phyloP scores from a whole-genome alignment of 1,284 basidiomycete species.

The Apiotrichum akiyoshidainum region DNA sequence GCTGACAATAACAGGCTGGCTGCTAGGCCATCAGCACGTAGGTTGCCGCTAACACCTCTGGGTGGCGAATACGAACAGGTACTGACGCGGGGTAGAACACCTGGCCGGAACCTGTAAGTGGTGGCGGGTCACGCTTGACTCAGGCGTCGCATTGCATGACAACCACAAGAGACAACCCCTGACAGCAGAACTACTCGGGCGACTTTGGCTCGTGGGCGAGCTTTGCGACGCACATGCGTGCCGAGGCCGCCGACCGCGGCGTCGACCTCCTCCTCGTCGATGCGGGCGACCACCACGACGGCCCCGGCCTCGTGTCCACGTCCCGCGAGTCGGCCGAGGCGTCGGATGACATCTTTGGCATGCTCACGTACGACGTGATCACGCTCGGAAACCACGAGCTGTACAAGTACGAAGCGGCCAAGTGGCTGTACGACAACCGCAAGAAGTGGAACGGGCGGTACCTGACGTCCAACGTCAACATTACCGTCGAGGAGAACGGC shows the following conservation, averaged over 20 bases:
- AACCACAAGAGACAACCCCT: too few relatives aligned
- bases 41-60: conserved; percentile 11
- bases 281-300: conserved; percentile 67
- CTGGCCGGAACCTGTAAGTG: conserved; percentile 50
- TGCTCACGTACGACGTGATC: conserved; percentile 76
- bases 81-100: conserved; percentile 38
- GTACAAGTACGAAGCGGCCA: conserved; percentile 70
- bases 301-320: conserved; percentile 49
- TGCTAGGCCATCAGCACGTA: conserved; percentile 50
- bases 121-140: background rate
- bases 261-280: conserved; percentile 49
- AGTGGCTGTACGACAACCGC: conserved; percentile 76
- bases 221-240: conserved; percentile 77
- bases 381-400: conserved; percentile 87
- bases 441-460: conserved; percentile 60
- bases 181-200: conserved; percentile 54
- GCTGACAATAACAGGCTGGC: conserved; percentile 37
- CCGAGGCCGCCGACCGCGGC: conserved; percentile 55
- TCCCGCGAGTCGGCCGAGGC: conserved; percentile 60
- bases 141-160: background rate
- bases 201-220: conserved; percentile 76
- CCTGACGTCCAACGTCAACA: conserved; percentile 78
- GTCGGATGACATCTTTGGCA: conserved; percentile 70
- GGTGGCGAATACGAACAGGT: background rate
- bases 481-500: conserved; percentile 62